phyloP scores from a whole-genome alignment of 768 basidiomycete genomes.

The Trametes coccinea region DNA sequence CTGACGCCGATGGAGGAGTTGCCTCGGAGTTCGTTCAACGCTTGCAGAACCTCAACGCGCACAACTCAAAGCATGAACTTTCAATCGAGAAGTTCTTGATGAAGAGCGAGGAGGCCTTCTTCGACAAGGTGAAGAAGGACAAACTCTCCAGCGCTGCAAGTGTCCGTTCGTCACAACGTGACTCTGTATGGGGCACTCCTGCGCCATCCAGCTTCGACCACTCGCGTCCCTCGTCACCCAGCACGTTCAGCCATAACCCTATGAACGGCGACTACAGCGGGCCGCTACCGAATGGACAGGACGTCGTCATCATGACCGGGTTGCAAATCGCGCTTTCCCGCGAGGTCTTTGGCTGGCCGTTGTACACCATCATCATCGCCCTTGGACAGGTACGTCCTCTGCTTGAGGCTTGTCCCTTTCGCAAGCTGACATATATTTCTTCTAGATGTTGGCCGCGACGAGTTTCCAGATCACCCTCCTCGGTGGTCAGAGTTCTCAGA shows the following conservation, averaged over 20 bases:
- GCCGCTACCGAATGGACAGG: conserved; percentile 42
- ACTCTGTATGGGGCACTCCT: conserved; percentile 80
- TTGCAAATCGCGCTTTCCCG: conserved; percentile 83
- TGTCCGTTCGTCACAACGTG: conserved; percentile 73
- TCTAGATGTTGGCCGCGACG: conserved; percentile 81
- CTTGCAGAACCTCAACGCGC: conserved; percentile 71
- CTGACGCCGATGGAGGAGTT: conserved; percentile 91
- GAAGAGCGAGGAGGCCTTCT: conserved; percentile 93
- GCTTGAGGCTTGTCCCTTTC: neutral
- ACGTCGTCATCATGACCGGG: conserved; percentile 75
- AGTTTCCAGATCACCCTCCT: conserved; percentile 95
- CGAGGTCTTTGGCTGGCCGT: conserved; percentile 81
- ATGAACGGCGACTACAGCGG: conserved; percentile 52
- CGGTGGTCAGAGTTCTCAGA: conserved; percentile 82
- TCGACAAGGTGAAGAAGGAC: conserved; percentile 85
- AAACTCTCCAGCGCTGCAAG: conserved; percentile 84
- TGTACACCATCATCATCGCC: conserved; percentile 89
- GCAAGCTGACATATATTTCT: neutral
- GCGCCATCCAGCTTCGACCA: conserved; percentile 55
- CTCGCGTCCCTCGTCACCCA: conserved; percentile 71
- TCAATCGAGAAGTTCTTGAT: conserved; percentile 90
- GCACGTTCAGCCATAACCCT: conserved; percentile 45
- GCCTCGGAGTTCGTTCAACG: conserved; percentile 87
- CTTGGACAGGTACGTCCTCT: conserved; percentile 63
- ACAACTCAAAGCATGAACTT: conserved; percentile 88